Evolutionary conservation across 805 yeast genomes (phyloP), one percentile per base, ranked within the genome.

Genomic region (Myxozyma nipponensis): DNA sequence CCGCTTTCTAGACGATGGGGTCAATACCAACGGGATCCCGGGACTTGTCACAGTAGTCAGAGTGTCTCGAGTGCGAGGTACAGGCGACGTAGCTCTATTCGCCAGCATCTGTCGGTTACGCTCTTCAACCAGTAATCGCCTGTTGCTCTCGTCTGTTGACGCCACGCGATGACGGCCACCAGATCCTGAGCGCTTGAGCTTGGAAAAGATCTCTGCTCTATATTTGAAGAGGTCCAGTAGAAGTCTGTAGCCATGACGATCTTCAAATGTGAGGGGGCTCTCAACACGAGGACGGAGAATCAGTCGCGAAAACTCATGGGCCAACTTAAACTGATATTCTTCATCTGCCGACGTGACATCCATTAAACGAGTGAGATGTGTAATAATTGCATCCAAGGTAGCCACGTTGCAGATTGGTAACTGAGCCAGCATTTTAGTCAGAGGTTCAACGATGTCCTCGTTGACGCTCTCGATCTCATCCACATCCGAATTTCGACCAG

Each of bases 361-460:
- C 25, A 83, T 76, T 49, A 87, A 68, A 42, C 95, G 73, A 46
- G 76, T 75, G 64, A 87, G 77, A 66, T 87, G 95, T 1, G 88
- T 81, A 35, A 83, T 76, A n/a, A 87, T 67, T 1, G 90, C 89
- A 64, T 84, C 90, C 47, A 87, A 73, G 0, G 95, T 84, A 1
- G 95, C 91, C 39, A 86, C 71, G 61, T 83, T 84, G 40, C 84
- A 75, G 45, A 82, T 78, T 19, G 88, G 81, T 47, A 87, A 72
- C 50, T 84, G 84, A 2, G 78, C 73, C 50, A 87, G 71, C 0
- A 84, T 78, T 52, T 81, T 83, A 35, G 78, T 83, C 3, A 55
- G 18, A 7, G 51, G 52, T 18, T 25, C 42, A 19, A 47, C 19
- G 19, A 47, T 35, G 9, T 25, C 51, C 39, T 50, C 46, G 39